Base-by-base conservation (phyloP, 192 early-diverging fungal species). In the Dissophora ornata region DNA sequence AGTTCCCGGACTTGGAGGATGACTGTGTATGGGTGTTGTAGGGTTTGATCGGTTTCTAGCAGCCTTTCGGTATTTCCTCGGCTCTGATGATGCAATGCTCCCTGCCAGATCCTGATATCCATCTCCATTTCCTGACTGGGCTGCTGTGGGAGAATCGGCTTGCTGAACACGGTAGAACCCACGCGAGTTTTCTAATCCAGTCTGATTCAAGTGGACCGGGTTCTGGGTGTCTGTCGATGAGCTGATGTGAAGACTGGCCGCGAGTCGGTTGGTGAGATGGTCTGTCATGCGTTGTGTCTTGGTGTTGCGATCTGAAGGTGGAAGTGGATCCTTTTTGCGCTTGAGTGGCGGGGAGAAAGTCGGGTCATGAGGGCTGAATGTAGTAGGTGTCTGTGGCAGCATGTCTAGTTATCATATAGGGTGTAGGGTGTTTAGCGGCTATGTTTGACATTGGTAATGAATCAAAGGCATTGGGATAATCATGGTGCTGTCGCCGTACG, bases 221-320 rank as follows among this genome's bases (percentile, higher is more conserved):
- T 33, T 10, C 5, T 19, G 34, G 2, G 4, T 36, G 30, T 22
- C 24, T n/a, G 38, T 22, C 19, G 60, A 57, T 15, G 59, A 41
- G 24, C 73, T 77, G 54, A 77, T 62, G 26, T 67, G 58, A 10
- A 77, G 62, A n/a, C 50, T 67, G 22, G 73, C 40, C n/a, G 73
- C 73, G 22, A 77, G 59, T 33, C 64, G 57, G 5, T 62, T 49
- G 28, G 73, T 67, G 8, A 77, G 57, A 26, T 77, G 73, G 26
- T 77, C 73, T 3, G 73, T 67, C 59, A 77, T 55, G 22, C 73
- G 63, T 18, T 77, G 73, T 12, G 73, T 62, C 28, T 77, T 77
- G 2, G 44, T 67, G 50, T 19, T 77, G 18, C 63, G 64, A 29
- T 77, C 73, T 0, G 53, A 77, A 0, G 53, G 21, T 6, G 64